These are phyloP conservation scores for Capsicum rhomboideum DNA, from an alignment of 257 asterid genomes.

Conservation along the genomic window DNA sequence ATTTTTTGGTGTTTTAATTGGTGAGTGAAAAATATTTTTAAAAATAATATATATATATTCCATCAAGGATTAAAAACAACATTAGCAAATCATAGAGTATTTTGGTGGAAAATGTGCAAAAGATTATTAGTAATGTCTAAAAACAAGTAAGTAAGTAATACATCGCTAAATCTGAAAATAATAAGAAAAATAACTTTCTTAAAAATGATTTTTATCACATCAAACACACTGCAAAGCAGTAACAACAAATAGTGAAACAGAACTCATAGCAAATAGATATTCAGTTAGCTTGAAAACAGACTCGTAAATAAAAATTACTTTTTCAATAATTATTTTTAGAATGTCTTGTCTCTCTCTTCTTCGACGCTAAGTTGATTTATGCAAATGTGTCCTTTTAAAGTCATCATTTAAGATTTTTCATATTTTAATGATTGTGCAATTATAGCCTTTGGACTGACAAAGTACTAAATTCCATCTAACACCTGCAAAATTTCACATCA, in stretches of 20 bases:
- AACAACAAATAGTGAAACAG: no score
- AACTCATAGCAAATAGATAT: no score
- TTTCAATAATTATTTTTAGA: no score
- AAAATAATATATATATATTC: no score
- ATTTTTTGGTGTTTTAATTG: no score
- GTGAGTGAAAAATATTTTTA: no score
- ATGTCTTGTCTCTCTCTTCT: no score
- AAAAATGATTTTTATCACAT: not conserved
- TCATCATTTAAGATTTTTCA: no score
- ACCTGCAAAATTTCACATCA: not conserved
- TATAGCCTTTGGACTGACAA: not conserved
- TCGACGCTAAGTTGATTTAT: not conserved
- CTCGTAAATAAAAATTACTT: no score
- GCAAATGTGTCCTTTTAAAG: not conserved
- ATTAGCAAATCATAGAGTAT: not conserved
- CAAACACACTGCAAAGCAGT: not conserved
- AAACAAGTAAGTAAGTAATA: not conserved
- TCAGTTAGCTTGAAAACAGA: no score
- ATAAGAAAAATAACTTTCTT: not conserved
- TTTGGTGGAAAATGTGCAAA: not conserved
- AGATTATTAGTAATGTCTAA: not conserved
- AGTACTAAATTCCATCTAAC: not conserved
- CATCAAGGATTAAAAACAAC: not conserved
- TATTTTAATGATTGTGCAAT: not conserved
- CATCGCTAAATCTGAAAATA: not conserved